A percentile compares a stretch with the other conserved stretches of the same genome.
Conservation (phyloP, 1,284 basidiomycete genomes). For the Malassezia yamatoensis region DNA sequence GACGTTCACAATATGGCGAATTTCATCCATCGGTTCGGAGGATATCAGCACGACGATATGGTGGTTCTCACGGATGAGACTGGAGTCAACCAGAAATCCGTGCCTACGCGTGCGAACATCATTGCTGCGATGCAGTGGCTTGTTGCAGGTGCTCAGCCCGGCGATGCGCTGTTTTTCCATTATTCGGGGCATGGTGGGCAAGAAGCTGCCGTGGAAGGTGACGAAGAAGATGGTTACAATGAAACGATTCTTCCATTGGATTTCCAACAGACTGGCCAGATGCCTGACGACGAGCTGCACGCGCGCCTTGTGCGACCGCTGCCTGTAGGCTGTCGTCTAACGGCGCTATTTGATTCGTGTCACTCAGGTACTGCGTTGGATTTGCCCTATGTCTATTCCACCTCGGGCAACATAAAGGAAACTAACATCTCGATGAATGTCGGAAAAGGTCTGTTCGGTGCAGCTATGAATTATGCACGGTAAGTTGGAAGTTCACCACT, state of each 20-base stretch:
- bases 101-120: slow-evolving; percentile 46
- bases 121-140: slow-evolving; percentile 46
- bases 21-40: slow-evolving; percentile 38
- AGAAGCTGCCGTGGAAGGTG: slow-evolving; percentile 40
- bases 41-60: slow-evolving; percentile 47
- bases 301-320: slow-evolving; percentile 43
- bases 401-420: slow-evolving; percentile 85
- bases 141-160: slow-evolving; percentile 35
- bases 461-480: slow-evolving; percentile 61
- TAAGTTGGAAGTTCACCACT: not conserved
- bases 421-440: slow-evolving; percentile 55
- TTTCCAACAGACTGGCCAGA: slow-evolving; percentile 41
- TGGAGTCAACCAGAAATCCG: slow-evolving; percentile 30
- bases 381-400: slow-evolving; percentile 58
- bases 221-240: slow-evolving; percentile 47
- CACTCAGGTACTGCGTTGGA: slow-evolving; percentile 46
- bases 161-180: slow-evolving; percentile 48
- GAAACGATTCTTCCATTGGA: slow-evolving; percentile 48
- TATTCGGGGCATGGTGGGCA: slow-evolving; percentile 46
- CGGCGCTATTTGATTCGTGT: slow-evolving; percentile 41
- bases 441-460: slow-evolving; percentile 48
- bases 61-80: slow-evolving; percentile 44
- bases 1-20: slow-evolving; percentile 44
- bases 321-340: slow-evolving; percentile 38
- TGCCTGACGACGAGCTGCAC: slow-evolving; percentile 47